A percentile compares a stretch with the other conserved stretches of the same genome.
These are phyloP conservation scores for Trichosporon sp. DNA, from an alignment of 1,284 basidiomycete genomes.

Conservation along the genomic window DNA sequence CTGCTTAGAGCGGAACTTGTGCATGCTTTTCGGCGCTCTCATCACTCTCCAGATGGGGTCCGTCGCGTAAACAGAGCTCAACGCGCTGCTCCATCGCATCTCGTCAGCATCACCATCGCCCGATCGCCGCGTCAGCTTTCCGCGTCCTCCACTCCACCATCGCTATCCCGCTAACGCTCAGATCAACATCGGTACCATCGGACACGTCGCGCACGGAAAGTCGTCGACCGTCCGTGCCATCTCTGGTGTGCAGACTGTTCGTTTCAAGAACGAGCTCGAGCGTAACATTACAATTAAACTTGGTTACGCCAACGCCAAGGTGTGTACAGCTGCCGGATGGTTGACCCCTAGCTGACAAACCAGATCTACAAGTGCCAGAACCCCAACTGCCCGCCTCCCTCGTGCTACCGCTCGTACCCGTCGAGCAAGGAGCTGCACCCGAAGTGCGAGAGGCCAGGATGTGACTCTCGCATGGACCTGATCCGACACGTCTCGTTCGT, in stretches of 20 bases:
- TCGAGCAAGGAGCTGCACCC: constrained; percentile 92
- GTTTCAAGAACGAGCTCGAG: constrained; percentile 98
- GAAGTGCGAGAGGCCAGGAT: constrained; percentile 86
- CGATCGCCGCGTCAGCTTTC: no score
- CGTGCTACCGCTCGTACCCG: constrained; percentile 88
- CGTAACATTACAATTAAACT: constrained; percentile 99
- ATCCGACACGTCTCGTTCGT: constrained; percentile 93
- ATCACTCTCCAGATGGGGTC: no score
- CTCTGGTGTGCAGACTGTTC: constrained; percentile 96
- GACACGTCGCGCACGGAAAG: constrained; percentile 97
- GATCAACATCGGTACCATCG: constrained; percentile 69
- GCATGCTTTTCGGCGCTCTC: background rate
- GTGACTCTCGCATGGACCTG: constrained; percentile 83
- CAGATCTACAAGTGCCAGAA: constrained; percentile 98
- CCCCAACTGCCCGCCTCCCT: constrained; percentile 82
- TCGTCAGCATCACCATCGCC: no score
- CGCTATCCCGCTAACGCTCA: constrained; percentile 13
- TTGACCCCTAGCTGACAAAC: background rate
- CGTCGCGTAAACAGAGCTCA: no score
- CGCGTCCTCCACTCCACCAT: background rate
- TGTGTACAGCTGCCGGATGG: constrained; percentile 45
- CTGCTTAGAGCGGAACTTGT: background rate
- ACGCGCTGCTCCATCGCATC: no score
- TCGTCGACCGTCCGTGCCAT: constrained; percentile 99
- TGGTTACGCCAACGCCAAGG: constrained; percentile 96